phyloP scores from a whole-genome alignment of 495 filamentous ascomycete species.

The Penicillium antarcticum region DNA sequence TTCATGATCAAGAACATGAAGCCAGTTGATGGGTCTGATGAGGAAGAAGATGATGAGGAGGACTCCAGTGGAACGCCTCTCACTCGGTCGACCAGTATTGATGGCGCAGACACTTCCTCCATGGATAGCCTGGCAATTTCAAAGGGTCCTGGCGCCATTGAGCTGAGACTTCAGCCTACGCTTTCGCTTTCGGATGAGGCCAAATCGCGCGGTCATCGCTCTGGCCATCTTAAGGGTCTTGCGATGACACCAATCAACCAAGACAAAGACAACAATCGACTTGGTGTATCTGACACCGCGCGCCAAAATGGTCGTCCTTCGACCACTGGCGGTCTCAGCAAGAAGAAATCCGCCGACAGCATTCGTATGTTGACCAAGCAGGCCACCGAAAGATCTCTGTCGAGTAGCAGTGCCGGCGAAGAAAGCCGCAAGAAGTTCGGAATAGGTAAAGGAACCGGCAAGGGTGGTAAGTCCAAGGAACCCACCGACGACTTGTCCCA shows the following conservation, averaged over 20 bases:
- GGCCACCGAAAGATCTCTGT: slow-evolving; percentile 45
- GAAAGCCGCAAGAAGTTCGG: slow-evolving; percentile 56
- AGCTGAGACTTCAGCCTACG: slow-evolving; percentile 75
- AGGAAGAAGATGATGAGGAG: slow-evolving; percentile 51
- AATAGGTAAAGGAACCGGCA: slow-evolving; percentile 43
- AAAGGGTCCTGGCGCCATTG: slow-evolving; percentile 64
- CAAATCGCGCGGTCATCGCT: slow-evolving; percentile 24
- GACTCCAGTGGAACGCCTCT: slow-evolving; percentile 27
- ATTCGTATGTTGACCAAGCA: slow-evolving; percentile 49
- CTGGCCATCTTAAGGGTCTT: slow-evolving; percentile 44
- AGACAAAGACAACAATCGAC: slow-evolving; percentile 40
- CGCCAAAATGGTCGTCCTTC: slow-evolving; percentile 24
- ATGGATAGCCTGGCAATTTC: slow-evolving; percentile 33
- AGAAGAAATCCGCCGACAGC: slow-evolving; percentile 69
- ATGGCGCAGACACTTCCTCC: slow-evolving; percentile 23
- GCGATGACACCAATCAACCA: slow-evolving; percentile 37
- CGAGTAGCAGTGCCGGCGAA: slow-evolving; percentile 48
- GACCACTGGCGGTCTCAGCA: slow-evolving; percentile 38
- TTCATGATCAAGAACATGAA: slow-evolving; percentile 79
- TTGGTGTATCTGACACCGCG: slow-evolving; percentile 29
- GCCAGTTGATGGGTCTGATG: slow-evolving; percentile 53
- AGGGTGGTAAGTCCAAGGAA: slow-evolving; percentile 50
- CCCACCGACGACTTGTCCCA: slow-evolving; percentile 90
- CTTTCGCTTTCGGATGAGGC: slow-evolving; percentile 58
- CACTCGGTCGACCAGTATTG: slow-evolving; percentile 22